Evolutionary conservation across 805 yeast species (phyloP), one percentile per base, ranked within the genome.

Genomic region (Metschnikowia matae): DNA sequence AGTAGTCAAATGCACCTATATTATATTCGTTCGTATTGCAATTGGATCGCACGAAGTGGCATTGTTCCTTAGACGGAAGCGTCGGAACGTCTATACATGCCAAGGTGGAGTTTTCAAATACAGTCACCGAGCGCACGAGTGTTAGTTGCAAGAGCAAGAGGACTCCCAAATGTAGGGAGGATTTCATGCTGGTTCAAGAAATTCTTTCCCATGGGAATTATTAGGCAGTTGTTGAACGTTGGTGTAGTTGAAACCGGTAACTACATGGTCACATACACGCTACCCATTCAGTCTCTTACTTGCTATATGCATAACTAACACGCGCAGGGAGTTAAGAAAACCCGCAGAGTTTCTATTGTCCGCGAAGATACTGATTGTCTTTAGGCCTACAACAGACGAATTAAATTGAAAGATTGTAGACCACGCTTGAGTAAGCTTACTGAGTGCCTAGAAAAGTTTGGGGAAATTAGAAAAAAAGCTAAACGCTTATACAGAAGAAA

Each of bases 1-100:
- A 52, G 54, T 75, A 78, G 57, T 75, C 63, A 53, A 76, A 41
- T 5, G 54, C 38, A 1, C 80, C 79, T 10, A 68, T 58, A 6
- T 63, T 58, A 44, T 60, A 59, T 13, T 56, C 59, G 4, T 61
- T 68, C 11, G 53, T 53, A 18, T 50, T 49, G 60, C 81, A 75
- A 47, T 69, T 48, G 4, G 59, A 58, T 13, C 38, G 51, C n/a
- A 73, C 70, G 52, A 63, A 75, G 32, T 57, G 56, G 53, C 82
- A 78, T 49, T 68, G 67, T 33, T 74, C 67, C 14, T 40, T 21
- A 6, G 31, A 8, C 4, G 54, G 53, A 13, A 55, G 21, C n/a
- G 17, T n/a, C 17, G 49, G 33, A 13, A 53, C 55, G 10, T 53
- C 52, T 11, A 48, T 35, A 41, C 60, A 56, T 20, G 54, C 14